phyloP scores from a whole-genome alignment of 2,329 filamentous ascomycete genomes.

The Colletotrichum kahawae region DNA sequence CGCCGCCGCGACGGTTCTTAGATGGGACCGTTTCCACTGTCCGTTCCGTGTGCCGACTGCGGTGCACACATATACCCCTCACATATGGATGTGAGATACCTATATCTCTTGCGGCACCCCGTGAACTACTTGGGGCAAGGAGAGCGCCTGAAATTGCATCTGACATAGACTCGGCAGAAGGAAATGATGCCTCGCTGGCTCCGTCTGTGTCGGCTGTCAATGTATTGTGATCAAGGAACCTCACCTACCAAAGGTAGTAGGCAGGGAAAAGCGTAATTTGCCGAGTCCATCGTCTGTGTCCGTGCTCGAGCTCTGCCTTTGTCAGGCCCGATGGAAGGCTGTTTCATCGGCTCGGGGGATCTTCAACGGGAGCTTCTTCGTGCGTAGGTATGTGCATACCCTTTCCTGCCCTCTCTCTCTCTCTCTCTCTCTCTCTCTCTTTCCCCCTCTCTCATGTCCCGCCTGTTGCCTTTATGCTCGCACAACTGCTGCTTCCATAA shows the following conservation, averaged over 20 bases:
- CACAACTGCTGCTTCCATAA: background rate
- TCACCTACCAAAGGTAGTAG: background rate
- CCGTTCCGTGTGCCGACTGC: background rate
- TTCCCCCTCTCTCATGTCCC: background rate
- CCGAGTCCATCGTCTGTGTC: background rate
- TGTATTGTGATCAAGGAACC: background rate
- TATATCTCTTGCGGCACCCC: background rate
- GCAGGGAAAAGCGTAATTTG: background rate
- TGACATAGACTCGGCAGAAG: background rate
- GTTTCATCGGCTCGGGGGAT: background rate
- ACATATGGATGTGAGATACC: background rate
- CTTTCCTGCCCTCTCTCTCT: background rate
- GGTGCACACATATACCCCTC: background rate
- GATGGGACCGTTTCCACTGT: slow-evolving; percentile 11
- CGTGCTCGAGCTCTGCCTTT: background rate
- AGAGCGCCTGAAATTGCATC: background rate
- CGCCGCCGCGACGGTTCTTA: slow-evolving; percentile 8
- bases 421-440: background rate
- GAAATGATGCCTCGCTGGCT: background rate
- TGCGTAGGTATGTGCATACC: background rate
- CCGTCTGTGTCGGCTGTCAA: no score
- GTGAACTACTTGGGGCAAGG: background rate
- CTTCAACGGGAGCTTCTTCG: background rate
- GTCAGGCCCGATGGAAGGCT: background rate
- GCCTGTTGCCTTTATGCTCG: background rate